Conservation (phyloP, 73 alveolate genomes). For the Symbiodinium pilosum region DNA sequence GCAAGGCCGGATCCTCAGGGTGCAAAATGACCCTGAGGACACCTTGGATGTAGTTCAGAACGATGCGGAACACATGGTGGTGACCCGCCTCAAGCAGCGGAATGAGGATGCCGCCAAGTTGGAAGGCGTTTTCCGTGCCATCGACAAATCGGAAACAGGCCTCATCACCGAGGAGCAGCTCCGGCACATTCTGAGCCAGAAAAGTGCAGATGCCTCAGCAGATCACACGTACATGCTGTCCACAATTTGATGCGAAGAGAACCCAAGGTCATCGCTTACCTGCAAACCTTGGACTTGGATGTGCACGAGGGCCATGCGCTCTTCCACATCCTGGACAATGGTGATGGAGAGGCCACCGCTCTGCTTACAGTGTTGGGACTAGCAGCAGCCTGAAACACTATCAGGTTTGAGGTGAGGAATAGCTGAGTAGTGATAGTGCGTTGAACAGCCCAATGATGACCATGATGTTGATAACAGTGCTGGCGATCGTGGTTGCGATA, state of each 20-base stretch:
- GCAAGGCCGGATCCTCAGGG: not conserved
- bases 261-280: not conserved
- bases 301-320: conserved; percentile 25
- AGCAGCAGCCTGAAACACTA: no score
- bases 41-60: not conserved
- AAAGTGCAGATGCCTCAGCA: not conserved
- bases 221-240: not conserved
- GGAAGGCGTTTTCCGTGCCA: not conserved
- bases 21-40: not conserved
- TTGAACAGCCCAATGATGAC: no score
- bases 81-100: not conserved
- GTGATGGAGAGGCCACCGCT: not conserved
- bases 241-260: not conserved
- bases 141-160: not conserved
- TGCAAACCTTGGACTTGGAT: not conserved
- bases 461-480: no score
- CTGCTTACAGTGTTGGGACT: not conserved
- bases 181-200: not conserved
- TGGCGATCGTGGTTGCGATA: no score
- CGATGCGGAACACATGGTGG: not conserved
- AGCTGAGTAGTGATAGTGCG: no score
- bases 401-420: no score
- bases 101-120: not conserved
- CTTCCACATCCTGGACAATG: not conserved
- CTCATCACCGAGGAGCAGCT: not conserved